phyloP scores from a whole-genome alignment of 495 filamentous ascomycete genomes.

The Penicillium coprophilum region DNA sequence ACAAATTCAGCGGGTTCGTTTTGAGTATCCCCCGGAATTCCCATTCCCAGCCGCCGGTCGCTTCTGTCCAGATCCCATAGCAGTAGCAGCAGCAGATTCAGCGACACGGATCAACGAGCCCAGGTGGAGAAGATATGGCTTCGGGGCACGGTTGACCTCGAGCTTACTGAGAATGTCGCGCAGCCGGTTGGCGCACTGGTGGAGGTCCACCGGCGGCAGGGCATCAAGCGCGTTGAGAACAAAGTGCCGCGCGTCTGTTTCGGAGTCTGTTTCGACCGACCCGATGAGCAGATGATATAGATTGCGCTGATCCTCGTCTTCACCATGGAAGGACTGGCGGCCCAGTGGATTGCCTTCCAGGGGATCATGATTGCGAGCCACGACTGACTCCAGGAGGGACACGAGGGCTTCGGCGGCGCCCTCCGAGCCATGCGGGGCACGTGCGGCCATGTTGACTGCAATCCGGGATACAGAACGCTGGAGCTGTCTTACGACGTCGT shows the following conservation, averaged over 20 bases:
- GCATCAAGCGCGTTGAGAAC: constrained; percentile 44
- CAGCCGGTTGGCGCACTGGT: constrained; percentile 34
- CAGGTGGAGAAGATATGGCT: constrained; percentile 37
- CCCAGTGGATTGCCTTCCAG: constrained; percentile 42
- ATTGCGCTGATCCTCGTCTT: constrained; percentile 51
- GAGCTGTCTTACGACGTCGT: constrained; percentile 36
- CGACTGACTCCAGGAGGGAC: constrained; percentile 45
- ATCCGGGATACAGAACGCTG: constrained; percentile 38
- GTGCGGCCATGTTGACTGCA: constrained; percentile 33
- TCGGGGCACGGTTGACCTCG: constrained; percentile 44
- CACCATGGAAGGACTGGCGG: constrained; percentile 37
- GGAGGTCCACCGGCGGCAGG: constrained; percentile 35
- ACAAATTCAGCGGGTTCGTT: constrained; percentile 35
- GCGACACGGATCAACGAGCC: constrained; percentile 32
- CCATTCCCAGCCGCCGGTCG: constrained; percentile 34
- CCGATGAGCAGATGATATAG: constrained; percentile 51
- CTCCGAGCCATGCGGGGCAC: constrained; percentile 40
- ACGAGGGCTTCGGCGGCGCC: constrained; percentile 43
- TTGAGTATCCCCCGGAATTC: constrained; percentile 30
- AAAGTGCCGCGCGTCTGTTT: constrained; percentile 35
- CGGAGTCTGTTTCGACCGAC: constrained; percentile 32
- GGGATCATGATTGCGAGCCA: constrained; percentile 47
- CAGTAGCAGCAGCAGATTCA: constrained; percentile 23
- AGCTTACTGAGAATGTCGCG: constrained; percentile 37
- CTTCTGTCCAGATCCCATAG: constrained; percentile 35